Evolutionary conservation across 192 early-diverging fungal species (phyloP), one percentile per base, ranked within the genome.

Genomic region (Spinellus fusiger): DNA sequence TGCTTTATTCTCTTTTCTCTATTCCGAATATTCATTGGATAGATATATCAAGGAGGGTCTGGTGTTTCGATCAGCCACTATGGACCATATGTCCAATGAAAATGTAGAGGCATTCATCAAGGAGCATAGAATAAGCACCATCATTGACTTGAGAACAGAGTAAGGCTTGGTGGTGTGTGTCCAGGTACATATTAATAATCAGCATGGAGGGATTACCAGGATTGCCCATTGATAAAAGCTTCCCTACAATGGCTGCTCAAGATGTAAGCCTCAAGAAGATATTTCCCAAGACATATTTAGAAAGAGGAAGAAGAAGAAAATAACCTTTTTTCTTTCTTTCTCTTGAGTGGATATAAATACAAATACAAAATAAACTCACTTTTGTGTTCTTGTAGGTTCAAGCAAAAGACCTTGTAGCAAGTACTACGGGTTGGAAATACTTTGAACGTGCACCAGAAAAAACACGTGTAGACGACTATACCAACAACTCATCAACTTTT

Each of bases 101-200:
- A 70, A 78, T 29, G 29, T 78, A 10, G 66, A 72, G 7, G 31
- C 27, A 1, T 65, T 78, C 13, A 62, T 64, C n/a, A 13, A 47
- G 4, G 27, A 29, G 0, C 63, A 72, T 56, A 59, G 57, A 2
- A 69, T 78, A 29, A 77, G 54, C 16, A 73, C 70, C 25, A 75
- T 78, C 18, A 44, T 78, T 16, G 76, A 78, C 38, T 53, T 78
- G 15, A 68, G 76, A 34, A 67, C 73, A 46, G 69, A 61, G 54
- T 63, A 57, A 46, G 26, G 34, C 1, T 5, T 28, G 6, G 13
- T 35, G 16, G 25, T 37, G 20, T 28, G 16, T 18, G 9, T 28
- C 3, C 15, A 9, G 20, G 28, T 6, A 0, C 13, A 52, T 22
- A 22, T 50, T 31, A 35, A 13, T 20, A 18, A 1, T 12, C 29